A percentile compares a stretch with the other conserved stretches of the same genome.
Conservation (phyloP, 345 rosid species). For the Lagerstroemia speciosa region DNA sequence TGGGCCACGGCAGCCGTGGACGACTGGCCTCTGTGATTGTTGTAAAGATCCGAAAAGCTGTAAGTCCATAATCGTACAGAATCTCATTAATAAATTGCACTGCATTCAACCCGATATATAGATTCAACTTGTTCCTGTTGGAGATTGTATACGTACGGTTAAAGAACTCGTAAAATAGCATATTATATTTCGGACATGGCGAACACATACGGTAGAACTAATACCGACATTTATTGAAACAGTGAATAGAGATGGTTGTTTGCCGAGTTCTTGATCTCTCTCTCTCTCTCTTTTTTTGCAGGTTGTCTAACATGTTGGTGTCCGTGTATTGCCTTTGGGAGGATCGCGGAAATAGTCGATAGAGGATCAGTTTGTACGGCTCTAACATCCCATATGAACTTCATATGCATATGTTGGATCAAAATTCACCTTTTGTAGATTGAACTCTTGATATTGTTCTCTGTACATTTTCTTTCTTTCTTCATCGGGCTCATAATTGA, state of each 20-base stretch:
- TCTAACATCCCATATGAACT: not conserved
- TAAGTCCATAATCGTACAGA: no score
- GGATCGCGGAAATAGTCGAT: conserved; percentile 60
- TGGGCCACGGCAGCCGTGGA: conserved; percentile 20
- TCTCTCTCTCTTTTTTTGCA: conserved; percentile 10
- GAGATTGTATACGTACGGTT: no score
- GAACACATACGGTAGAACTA: no score
- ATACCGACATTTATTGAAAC: not conserved
- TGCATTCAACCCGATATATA: no score
- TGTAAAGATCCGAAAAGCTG: conserved; percentile 32
- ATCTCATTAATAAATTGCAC: no score
- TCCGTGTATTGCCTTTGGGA: conserved; percentile 59
- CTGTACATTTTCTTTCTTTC: not conserved
- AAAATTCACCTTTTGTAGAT: not conserved
- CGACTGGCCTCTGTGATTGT: conserved; percentile 41
- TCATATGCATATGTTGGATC: not conserved
- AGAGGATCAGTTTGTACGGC: conserved; percentile 41
- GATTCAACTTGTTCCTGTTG: no score
- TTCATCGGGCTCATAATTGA: not conserved
- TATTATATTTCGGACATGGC: no score
- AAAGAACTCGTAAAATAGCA: no score
- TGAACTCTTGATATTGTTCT: not conserved
- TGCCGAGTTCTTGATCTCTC: no score
- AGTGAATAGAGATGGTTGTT: no score
- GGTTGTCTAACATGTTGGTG: conserved; percentile 65